Evolutionary conservation across 345 rosid species (phyloP), one percentile per base, ranked within the genome.

Genomic region (Gossypium mustelinum): DNA sequence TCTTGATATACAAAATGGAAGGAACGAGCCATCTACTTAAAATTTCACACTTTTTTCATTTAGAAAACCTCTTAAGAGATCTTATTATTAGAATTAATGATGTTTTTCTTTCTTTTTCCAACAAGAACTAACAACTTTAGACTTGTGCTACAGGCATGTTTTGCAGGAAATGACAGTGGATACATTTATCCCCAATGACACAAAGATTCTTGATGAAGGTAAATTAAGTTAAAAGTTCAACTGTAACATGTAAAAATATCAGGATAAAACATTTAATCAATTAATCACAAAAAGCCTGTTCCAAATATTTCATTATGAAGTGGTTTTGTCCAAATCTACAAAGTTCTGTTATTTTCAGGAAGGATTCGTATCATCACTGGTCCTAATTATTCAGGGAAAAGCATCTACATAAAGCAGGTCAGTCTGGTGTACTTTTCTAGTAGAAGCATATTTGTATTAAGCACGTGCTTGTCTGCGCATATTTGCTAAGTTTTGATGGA

Each of bases 131-230:
- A 24, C 63, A 25, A 58, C 55, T 48, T 50, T 55, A 62, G 27
- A 75, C 52, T 68, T 68, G 61, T 76, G 41, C 76, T 78, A 60
- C 90, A 93, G 99, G 78, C 99, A 94, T 83, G 87, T 90, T 85
- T 88, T 94, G 89, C 99, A 94, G 87, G 99, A 94, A 87, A 90
- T 94, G 98, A 86, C 93, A 0, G 97, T 94, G 9, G 97, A 93
- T 85, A 89, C 99, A 48, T 94, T 93, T 82, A 93, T 94, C 79
- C 98, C 99, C 0, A 94, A 94, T 74, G 90, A 92, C 84, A 92
- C 97, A 61, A 88, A 82, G 79, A 81, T 91, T 78, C 72, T 77
- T 76, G 81, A 81, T 63, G 87, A 87, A 74, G 96, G 98, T 94
- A 79, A 76, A 73, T 34, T 65, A 64, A 79, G 9, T 29, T 27